Evolutionary conservation across 305 asterid species (phyloP), one percentile per base, ranked within the genome.

Genomic region (Plantago rigida): DNA sequence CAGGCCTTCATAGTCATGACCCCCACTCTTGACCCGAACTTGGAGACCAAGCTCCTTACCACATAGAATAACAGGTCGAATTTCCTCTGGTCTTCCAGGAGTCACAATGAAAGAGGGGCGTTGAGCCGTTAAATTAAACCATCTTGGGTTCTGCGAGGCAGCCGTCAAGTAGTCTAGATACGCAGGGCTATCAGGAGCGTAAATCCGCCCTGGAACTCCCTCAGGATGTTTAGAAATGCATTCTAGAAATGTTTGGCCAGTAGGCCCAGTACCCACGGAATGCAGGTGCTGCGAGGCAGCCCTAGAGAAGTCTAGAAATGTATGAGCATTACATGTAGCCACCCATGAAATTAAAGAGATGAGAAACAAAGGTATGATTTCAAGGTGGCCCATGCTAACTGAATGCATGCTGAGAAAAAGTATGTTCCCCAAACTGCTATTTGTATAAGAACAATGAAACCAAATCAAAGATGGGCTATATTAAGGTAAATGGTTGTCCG

Each of bases 1-100:
- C 56, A 51, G 28, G 34, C 80, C 83, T 51, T 73, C 86, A 24
- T 68, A 81, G 66, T 81, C 83, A 10, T 78, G 83, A 36, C 81
- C 86, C 12, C 86, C 86, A 17, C 83, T 76, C 17, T 65, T 63
- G 31, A 76, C 73, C 41, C 82, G 59, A 3, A 74, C 68, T 42
- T 74, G 85, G 44, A 77, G 24, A 17, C 69, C 75, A 42, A 66
- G 66, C 5, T 31, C 72, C 59, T 68, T 75, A 19, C 76, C 60
- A 63, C 85, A 79, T 39, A 5, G 13, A 6, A 76, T 55, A 2
- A 75, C 69, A 13, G 77, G 67, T 47, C 61, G 73, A 8, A 76
- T 71, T 6, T 80, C 76, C 4, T 75, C 60, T 54, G 62, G 82
- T 1, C 55, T 45, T 14, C 31, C 58, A 0, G 85, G 85, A 1